Conservation (phyloP, 306 rosid species). For the Comarum palustre region DNA sequence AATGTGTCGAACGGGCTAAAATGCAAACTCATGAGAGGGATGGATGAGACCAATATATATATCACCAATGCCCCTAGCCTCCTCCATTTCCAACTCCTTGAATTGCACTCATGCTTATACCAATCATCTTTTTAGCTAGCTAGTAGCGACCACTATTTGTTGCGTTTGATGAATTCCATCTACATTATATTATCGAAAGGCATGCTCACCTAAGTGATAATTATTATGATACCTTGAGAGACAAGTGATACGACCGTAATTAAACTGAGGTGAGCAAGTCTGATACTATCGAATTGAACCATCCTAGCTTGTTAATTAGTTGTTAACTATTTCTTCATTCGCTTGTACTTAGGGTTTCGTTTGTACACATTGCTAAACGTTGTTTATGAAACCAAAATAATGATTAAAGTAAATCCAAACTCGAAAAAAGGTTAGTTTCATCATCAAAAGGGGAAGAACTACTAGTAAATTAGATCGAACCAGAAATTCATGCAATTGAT, state of each 20-base stretch:
- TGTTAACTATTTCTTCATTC: too few species aligned
- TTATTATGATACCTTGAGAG: too few species aligned
- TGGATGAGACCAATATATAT: conserved; percentile 1
- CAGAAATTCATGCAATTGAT: background rate
- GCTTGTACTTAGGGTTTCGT: too few species aligned
- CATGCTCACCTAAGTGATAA: too few species aligned
- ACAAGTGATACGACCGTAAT: too few species aligned
- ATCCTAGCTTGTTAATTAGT: too few species aligned
- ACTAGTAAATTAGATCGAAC: background rate
- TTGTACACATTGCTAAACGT: too few species aligned
- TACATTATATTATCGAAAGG: too few species aligned
- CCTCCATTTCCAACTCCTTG: conserved; percentile 7
- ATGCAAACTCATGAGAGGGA: background rate
- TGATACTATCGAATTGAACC: too few species aligned
- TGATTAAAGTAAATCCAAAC: too few species aligned
- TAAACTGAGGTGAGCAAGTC: too few species aligned
- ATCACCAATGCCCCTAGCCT: conserved; percentile 12
- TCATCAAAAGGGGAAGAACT: background rate
- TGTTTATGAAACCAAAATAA: too few species aligned
- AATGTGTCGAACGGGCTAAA: background rate
- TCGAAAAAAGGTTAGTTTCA: background rate
- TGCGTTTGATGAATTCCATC: background rate
- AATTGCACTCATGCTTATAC: background rate
- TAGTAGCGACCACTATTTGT: background rate
- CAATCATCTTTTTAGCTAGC: background rate